Base-by-base conservation (phyloP, 2,329 filamentous ascomycete species). In the Dactylellina sp. region DNA sequence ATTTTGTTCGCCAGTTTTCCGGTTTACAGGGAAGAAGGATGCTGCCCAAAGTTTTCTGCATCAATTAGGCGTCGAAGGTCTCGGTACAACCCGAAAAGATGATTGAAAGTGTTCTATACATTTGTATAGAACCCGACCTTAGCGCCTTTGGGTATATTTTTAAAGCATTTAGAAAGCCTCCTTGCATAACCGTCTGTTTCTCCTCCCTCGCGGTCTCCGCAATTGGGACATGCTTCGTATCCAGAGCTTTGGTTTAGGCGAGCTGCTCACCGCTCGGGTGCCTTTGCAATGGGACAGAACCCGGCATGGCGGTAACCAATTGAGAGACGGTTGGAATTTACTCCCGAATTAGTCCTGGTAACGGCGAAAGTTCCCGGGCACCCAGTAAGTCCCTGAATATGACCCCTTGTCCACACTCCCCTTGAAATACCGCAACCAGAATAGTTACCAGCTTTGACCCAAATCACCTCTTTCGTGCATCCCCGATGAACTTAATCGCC, bases 251-350 rank as follows among this genome's bases (percentile, higher is more conserved):
- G 66, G 66, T 56, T 71, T 71, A 71, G 57, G 66, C 66, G 66
- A 71, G 66, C 60, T 63, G 59, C 50, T 71, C 57, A 64, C 57
- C 57, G 65, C 57, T 71, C 66, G 66, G 63, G 66, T 71, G 66
- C 66, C 66, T 63, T 28, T 57, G 42, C 35, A 32, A 71, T 71
- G 59, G 66, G 66, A 71, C 42, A 35, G 49, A n/a, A 71, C 66
- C 66, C 66, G 52, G 66, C 66, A 53, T 64, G 49, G 35, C 24
- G 66, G 66, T 71, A 71, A 71, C 66, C 66, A 71, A 68, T 68
- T 68, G 63, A 71, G 64, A 53, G 44, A 59, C 24, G 22, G 28
- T 35, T 44, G 50, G 25, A 59, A 52, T 71, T 50, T 37, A 44
- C 16, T 32, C 66, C 59, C 52, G 52, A 39, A 47, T 59, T 39